A percentile compares a stretch with the other conserved stretches of the same genome.
These are phyloP conservation scores for Exophiala phaeomuriformis DNA, from an alignment of 2,329 filamentous ascomycete genomes.

Conservation along the genomic window DNA sequence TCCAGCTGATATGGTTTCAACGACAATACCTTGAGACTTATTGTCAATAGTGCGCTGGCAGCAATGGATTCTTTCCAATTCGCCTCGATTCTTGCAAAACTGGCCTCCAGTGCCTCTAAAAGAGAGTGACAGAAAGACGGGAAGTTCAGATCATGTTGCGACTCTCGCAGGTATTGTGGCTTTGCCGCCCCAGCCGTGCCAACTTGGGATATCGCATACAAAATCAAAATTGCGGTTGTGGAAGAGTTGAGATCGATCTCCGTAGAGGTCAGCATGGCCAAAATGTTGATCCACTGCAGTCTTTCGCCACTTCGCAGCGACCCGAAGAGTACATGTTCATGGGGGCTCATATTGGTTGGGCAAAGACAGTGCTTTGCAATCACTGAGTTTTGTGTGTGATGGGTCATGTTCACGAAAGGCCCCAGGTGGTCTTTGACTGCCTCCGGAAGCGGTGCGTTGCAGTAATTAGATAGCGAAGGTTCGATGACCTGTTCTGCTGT, in stretches of 20 bases:
- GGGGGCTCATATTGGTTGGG: conserved; percentile 43
- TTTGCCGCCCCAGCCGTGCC: conserved; percentile 31
- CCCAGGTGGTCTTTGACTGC: background rate
- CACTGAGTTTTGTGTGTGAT: conserved; percentile 42
- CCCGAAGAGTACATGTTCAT: conserved; percentile 51
- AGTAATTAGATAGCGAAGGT: conserved; percentile 16
- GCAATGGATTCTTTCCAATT: conserved; percentile 48
- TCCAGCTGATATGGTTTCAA: conserved; percentile 24
- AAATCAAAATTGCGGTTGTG: conserved; percentile 43
- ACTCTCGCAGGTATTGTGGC: conserved; percentile 16
- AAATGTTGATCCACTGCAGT: conserved; percentile 52
- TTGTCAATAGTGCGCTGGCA: conserved; percentile 35
- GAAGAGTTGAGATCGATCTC: conserved; percentile 46
- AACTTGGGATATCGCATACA: conserved; percentile 46
- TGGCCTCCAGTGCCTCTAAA: conserved; percentile 30
- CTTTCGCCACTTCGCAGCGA: conserved; percentile 42
- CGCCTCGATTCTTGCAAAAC: conserved; percentile 35
- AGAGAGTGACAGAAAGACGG: conserved; percentile 29
- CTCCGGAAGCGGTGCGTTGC: background rate
- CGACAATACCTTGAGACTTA: conserved; percentile 42
- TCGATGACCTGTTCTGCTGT: conserved; percentile 12
- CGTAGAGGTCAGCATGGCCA: conserved; percentile 44
- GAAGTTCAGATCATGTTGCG: conserved; percentile 28
- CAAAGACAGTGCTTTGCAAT: conserved; percentile 46
- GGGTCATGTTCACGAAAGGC: conserved; percentile 11